Evolutionary conservation across 2,329 filamentous ascomycete genomes (phyloP), one percentile per base, ranked within the genome.

Genomic region (Claviceps sp.): DNA sequence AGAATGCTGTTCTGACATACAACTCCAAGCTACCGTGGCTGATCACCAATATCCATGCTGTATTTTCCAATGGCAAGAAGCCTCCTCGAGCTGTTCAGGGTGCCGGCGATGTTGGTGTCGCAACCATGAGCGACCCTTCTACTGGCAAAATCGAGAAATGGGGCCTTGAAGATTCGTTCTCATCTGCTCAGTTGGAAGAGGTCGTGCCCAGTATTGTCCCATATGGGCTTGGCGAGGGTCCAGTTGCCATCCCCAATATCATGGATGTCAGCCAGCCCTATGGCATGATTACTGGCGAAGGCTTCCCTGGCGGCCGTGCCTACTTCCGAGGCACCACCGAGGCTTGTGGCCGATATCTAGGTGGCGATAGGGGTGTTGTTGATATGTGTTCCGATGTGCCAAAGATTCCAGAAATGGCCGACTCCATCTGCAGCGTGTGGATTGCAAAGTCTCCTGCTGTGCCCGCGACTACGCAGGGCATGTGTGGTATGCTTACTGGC

Each of bases 201-300:
- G 74, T 85, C 37, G 84, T 84, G 58, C 82, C 86, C 3, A 82
- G 84, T 6, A 76, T 90, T 54, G 72, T 81, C 18, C 82, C 84
- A 37, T 95, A 85, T 67, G 91, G 91, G 3, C 65, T 90, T 48
- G 88, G 86, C 4, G 74, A 87, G 37, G 89, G 88, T 5, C 83
- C 88, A 50, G 82, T 88, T 9, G 88, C 85, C 16, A 72, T 83
- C 24, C 86, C 87, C 1, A 96, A 96, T 61, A 79, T 86, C 38
- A 90, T 96, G 85, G 90, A 95, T 63, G 79, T 95, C 38, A 95
- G 89, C 62, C 86, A 91, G 60, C 78, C 80, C 8, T 90, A 86
- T 63, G 91, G 91, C 8, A 79, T 91, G 69, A 71, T 95, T 7
- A 84, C 87, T 51, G 91, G 89, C 3, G 88, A 95, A 70, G 90